A percentile compares a stretch with the other conserved stretches of the same genome.
Evolutionary conservation across 2,329 filamentous ascomycete species (phyloP).

Genomic region (Drechslerella coelobrocha): DNA sequence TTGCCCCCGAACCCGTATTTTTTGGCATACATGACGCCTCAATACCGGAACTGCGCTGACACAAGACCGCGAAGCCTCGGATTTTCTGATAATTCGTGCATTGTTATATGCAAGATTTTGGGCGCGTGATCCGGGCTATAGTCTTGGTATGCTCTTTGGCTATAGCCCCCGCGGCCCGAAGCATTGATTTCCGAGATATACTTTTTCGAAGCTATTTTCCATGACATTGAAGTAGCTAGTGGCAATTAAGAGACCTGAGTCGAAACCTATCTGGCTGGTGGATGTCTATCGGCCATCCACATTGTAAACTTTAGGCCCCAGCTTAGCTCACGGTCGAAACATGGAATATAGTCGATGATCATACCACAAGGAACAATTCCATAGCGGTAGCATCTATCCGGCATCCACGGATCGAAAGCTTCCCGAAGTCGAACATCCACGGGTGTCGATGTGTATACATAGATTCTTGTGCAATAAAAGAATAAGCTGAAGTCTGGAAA

Average conservation of each 20-base stretch:
- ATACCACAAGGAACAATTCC: slow-evolving; percentile 18
- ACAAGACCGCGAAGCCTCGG: slow-evolving; percentile 35
- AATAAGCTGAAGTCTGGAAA: slow-evolving; percentile 12
- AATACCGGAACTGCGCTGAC: slow-evolving; percentile 34
- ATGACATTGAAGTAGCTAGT: too few relatives aligned
- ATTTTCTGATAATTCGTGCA: slow-evolving; percentile 11
- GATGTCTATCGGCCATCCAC: too few relatives aligned
- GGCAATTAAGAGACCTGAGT: too few relatives aligned
- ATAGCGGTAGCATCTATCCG: background rate
- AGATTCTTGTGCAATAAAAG: background rate
- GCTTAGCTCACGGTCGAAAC: background rate
- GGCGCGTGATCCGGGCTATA: background rate
- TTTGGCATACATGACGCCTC: slow-evolving; percentile 9
- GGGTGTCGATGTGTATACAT: background rate
- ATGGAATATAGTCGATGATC: slow-evolving; percentile 15
- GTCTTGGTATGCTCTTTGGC: too few relatives aligned
- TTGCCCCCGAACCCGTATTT: slow-evolving; percentile 33
- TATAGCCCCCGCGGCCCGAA: too few relatives aligned
- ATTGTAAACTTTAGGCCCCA: too few relatives aligned
- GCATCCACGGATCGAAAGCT: slow-evolving; percentile 9
- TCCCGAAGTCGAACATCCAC: slow-evolving; percentile 7
- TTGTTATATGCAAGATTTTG: background rate
- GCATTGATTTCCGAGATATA: too few relatives aligned
- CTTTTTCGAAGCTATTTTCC: too few relatives aligned
- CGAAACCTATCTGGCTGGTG: too few relatives aligned